Evolutionary conservation across 2,329 filamentous ascomycete species (phyloP).

Genomic region (Hypoxylon sp.): DNA sequence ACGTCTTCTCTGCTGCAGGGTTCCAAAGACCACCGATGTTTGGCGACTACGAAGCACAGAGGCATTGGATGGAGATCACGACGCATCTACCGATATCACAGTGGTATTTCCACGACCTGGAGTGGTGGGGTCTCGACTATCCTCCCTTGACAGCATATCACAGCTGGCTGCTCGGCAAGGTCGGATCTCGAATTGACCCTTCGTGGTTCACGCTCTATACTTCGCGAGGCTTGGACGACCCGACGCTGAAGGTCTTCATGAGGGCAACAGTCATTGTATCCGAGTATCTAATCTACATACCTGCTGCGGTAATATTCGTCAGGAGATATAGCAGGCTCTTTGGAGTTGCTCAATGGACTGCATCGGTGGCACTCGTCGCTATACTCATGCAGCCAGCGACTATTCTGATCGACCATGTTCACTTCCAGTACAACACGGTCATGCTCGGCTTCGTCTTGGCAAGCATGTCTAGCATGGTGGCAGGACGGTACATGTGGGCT

Average conservation of each 20-base stretch:
- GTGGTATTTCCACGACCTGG: conserved; percentile 97
- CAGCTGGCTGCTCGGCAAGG: conserved; percentile 91
- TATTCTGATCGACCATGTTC: conserved; percentile 86
- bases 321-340: conserved; percentile 82
- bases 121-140: conserved; percentile 99
- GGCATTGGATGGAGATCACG: conserved; percentile 99
- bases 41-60: conserved; percentile 96
- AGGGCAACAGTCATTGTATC: conserved; percentile 89
- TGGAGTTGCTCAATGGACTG: conserved; percentile 83
- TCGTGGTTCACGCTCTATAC: conserved; percentile 88
- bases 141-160: conserved; percentile 98
- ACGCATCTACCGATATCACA: conserved; percentile 88
- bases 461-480: conserved; percentile 88
- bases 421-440: conserved; percentile 97
- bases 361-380: conserved; percentile 86
- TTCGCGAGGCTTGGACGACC: conserved; percentile 85
- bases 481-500: conserved; percentile 86
- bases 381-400: conserved; percentile 92
- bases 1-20: conserved; percentile 61
- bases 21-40: conserved; percentile 88
- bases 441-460: conserved; percentile 94
- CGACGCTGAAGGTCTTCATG: conserved; percentile 92
- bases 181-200: conserved; percentile 83
- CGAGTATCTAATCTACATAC: conserved; percentile 90
- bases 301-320: conserved; percentile 86